These are phyloP conservation scores for Aspergillus tanneri DNA, from an alignment of 2,329 filamentous ascomycete species.

Conservation along the genomic window DNA sequence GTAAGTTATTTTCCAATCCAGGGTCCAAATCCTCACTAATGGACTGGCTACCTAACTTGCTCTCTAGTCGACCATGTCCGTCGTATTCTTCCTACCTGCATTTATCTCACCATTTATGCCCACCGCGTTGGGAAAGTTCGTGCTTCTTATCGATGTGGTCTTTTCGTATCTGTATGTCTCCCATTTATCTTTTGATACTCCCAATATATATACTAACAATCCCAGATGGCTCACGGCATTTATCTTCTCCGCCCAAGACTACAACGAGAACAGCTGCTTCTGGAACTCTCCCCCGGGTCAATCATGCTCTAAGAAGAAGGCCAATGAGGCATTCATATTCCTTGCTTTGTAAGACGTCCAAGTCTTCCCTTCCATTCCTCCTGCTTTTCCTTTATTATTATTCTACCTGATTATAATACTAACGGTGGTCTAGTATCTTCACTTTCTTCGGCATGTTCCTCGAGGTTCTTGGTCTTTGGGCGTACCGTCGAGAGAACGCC, in stretches of 20 bases:
- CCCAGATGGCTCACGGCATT: constrained; percentile 49
- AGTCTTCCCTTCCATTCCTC: not conserved
- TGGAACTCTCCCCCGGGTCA: constrained; percentile 33
- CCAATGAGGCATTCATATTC: constrained; percentile 48
- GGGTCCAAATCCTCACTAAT: no score
- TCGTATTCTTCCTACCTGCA: constrained; percentile 45
- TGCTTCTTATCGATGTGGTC: constrained; percentile 43
- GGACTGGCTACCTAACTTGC: constrained; percentile 15
- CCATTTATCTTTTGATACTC: not conserved
- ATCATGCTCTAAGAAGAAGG: constrained; percentile 39
- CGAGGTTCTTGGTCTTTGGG: constrained; percentile 39
- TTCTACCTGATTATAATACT: not conserved
- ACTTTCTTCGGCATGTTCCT: constrained; percentile 41
- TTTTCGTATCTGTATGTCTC: constrained; percentile 47
- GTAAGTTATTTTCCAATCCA: constrained; percentile 28
- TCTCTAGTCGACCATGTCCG: constrained; percentile 32
- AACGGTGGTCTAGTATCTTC: constrained; percentile 37
- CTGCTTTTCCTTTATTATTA: not conserved
- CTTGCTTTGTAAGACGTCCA: constrained; percentile 42
- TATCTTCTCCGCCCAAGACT: constrained; percentile 50
- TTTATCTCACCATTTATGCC: constrained; percentile 44
- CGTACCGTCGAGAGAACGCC: constrained; percentile 26
- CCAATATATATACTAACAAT: constrained; percentile 1
- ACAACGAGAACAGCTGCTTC: constrained; percentile 34
- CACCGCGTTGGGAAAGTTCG: constrained; percentile 35